Evolutionary conservation across 106 monocot genomes (phyloP).

Genomic region (Acorus gramineus): DNA sequence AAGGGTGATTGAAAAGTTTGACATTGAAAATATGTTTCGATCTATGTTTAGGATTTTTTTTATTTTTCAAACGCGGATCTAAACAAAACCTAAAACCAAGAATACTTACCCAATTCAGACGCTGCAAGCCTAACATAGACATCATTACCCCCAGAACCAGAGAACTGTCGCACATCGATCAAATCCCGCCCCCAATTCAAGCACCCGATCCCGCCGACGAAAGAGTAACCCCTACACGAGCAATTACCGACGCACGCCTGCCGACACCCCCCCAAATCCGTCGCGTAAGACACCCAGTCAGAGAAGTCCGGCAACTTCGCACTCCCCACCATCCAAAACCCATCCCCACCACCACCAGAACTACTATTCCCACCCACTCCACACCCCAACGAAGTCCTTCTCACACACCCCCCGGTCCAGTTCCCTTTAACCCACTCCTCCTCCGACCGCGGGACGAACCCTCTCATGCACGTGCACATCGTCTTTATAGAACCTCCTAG

Average conservation of each 20-base stretch:
- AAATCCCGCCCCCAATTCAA: slow-evolving; percentile 25
- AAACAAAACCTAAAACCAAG: neutral
- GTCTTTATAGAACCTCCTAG: too few species aligned
- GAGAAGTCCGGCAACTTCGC: slow-evolving; percentile 52
- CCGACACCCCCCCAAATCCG: slow-evolving; percentile 7
- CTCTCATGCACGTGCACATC: slow-evolving; percentile 24
- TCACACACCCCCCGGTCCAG: slow-evolving; percentile 17
- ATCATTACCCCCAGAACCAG: slow-evolving; percentile 4
- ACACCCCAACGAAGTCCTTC: slow-evolving; percentile 18
- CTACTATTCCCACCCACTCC: neutral
- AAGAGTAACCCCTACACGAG: slow-evolving; percentile 42
- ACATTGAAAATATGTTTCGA: too few species aligned
- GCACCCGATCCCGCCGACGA: slow-evolving; percentile 31
- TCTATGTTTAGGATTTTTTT: too few species aligned
- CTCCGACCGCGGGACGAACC: slow-evolving; percentile 10
- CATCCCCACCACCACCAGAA: slow-evolving; percentile 6
- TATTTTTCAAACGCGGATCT: too few species aligned
- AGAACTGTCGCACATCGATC: slow-evolving; percentile 15
- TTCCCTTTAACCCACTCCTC: slow-evolving; percentile 21
- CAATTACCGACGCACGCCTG: slow-evolving; percentile 28
- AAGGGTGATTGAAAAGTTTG: too few species aligned
- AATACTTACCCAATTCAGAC: slow-evolving; percentile 25
- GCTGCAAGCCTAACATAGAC: slow-evolving; percentile 23
- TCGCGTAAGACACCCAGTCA: slow-evolving; percentile 6
- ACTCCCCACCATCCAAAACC: slow-evolving; percentile 24